Conservation (phyloP, 208 protist genomes). For the Balamuthia mandrillaris region DNA sequence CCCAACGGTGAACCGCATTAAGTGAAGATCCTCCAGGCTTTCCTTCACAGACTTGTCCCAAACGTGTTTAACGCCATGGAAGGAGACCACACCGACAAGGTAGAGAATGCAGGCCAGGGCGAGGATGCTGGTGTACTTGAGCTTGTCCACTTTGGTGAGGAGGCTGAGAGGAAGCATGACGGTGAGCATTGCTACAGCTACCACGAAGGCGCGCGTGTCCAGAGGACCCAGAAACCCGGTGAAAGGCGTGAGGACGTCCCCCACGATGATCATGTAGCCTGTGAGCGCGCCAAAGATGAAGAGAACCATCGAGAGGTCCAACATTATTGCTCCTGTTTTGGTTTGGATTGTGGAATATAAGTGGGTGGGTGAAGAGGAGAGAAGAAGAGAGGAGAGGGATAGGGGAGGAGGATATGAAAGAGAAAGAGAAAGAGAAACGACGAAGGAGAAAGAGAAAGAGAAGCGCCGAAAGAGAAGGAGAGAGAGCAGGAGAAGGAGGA, state of each 20-base stretch:
- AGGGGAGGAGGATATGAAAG: no score
- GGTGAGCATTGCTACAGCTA: neutral
- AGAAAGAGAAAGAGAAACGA: no score
- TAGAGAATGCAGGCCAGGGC: conserved; percentile 18
- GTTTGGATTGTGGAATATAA: no score
- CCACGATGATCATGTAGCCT: conserved; percentile 16
- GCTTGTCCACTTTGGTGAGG: neutral
- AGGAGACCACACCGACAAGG: neutral
- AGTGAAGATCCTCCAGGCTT: neutral
- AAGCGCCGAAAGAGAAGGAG: no score
- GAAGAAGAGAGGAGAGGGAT: no score
- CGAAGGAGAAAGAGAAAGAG: no score
- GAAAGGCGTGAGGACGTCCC: neutral
- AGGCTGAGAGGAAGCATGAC: neutral
- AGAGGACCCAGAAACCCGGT: neutral
- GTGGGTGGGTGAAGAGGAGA: no score
- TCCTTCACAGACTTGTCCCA: neutral
- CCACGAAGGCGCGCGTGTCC: neutral
- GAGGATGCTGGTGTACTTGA: neutral
- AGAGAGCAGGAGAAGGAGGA: no score
- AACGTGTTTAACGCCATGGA: no score
- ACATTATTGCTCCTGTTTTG: neutral
- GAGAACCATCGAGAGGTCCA: neutral
- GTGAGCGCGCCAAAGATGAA: neutral
- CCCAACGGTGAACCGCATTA: neutral